These are phyloP conservation scores for Prunus salicina DNA, from an alignment of 306 rosid genomes.

Conservation along the genomic window DNA sequence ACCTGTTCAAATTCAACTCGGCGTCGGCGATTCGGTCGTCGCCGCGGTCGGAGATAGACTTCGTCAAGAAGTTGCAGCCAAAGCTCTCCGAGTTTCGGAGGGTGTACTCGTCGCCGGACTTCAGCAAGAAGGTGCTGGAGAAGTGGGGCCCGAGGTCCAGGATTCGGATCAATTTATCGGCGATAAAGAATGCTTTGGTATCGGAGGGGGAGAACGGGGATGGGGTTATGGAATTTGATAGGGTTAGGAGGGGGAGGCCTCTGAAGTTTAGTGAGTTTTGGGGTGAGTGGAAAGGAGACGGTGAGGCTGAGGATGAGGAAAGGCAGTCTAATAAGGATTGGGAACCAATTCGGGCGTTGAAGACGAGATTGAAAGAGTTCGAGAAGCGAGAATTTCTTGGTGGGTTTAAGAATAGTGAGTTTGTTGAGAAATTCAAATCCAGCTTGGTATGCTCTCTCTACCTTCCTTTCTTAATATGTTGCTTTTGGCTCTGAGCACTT, in stretches of 20 bases:
- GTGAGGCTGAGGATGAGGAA: constrained; percentile 48
- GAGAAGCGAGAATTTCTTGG: constrained; percentile 76
- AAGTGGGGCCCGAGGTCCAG: constrained; percentile 77
- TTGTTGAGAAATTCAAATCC: constrained; percentile 82
- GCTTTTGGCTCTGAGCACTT: background rate
- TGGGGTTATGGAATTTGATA: constrained; percentile 41
- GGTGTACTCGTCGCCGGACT: constrained; percentile 84
- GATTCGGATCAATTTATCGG: constrained; percentile 82
- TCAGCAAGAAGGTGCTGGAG: constrained; percentile 91
- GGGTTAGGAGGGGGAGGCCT: constrained; percentile 46
- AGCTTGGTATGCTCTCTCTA: constrained; percentile 56
- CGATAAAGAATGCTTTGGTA: constrained; percentile 74
- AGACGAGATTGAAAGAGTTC: constrained; percentile 73
- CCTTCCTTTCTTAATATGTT: background rate
- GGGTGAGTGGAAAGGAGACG: constrained; percentile 77
- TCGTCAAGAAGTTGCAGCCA: constrained; percentile 80
- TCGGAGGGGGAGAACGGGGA: constrained; percentile 54
- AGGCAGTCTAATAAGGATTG: constrained; percentile 46
- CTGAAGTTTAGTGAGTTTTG: constrained; percentile 62
- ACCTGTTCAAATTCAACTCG: constrained; percentile 63
- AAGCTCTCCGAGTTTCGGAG: constrained; percentile 73
- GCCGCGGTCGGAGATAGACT: constrained; percentile 79
- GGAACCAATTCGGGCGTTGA: constrained; percentile 90
- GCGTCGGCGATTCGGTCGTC: constrained; percentile 62
- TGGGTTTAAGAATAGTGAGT: constrained; percentile 74